Evolutionary conservation across 2,329 filamentous ascomycete genomes (phyloP).

Genomic region (Neurospora sp.): DNA sequence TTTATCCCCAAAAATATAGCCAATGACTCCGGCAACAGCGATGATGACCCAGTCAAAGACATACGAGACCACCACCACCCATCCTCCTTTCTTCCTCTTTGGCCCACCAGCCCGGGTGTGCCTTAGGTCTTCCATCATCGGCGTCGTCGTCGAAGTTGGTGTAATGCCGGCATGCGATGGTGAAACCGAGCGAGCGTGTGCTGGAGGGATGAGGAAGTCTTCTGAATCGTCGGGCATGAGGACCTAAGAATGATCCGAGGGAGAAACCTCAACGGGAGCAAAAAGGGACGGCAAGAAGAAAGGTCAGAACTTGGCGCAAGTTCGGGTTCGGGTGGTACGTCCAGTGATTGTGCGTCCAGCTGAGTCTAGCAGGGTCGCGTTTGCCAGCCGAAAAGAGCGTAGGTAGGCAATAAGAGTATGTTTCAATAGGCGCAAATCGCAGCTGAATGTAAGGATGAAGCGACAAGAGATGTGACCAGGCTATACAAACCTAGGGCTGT

Average conservation of each 20-base stretch:
- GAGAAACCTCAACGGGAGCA: neutral
- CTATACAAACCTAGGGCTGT: neutral
- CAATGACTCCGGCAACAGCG: slow-evolving; percentile 47
- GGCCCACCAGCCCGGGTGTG: slow-evolving; percentile 8
- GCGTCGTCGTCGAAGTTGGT: neutral
- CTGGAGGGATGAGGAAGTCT: slow-evolving; percentile 13
- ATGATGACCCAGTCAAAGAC: slow-evolving; percentile 65
- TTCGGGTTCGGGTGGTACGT: neutral
- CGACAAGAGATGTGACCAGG: neutral
- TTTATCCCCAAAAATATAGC: slow-evolving; percentile 46
- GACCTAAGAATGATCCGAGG: slow-evolving; percentile 3
- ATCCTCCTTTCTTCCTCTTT: slow-evolving; percentile 18
- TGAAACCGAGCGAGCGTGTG: slow-evolving; percentile 10
- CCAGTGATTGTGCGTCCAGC: neutral
- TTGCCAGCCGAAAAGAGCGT: neutral
- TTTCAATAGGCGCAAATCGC: neutral
- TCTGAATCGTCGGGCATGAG: slow-evolving; percentile 20
- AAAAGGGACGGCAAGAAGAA: neutral
- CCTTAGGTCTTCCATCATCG: slow-evolving; percentile 13
- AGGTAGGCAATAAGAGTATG: neutral
- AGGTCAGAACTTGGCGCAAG: neutral
- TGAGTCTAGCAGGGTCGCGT: neutral
- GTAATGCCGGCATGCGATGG: slow-evolving; percentile 10
- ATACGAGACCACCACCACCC: slow-evolving; percentile 51
- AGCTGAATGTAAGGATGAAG: neutral